Base-by-base conservation (phyloP, 257 asterid genomes). In the Ophiorrhiza pumila region DNA sequence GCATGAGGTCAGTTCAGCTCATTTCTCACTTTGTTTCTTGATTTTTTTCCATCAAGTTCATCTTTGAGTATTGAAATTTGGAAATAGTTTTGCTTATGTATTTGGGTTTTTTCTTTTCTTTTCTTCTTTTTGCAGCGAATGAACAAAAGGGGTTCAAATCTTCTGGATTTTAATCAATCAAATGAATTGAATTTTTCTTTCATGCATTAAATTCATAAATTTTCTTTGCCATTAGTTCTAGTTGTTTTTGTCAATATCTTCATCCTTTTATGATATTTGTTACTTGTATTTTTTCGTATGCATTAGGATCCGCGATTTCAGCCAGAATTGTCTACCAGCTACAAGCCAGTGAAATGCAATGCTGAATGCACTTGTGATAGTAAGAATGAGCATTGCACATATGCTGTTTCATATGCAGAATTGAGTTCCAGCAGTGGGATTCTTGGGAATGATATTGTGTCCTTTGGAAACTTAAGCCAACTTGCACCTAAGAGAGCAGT, bases 351-450 rank as follows among this genome's bases (percentile, higher is more conserved):
- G 70, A 90, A 92, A 79, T 95, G 99, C 86, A 90, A 90, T 72
- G 74, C 84, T 74, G 97, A 87, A n/a, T 95, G 99, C 81, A 66
- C 82, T 63, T 95, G 99, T 55, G 99, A 91, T 83, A 80, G 31
- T 60, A 87, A 85, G 50, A 87, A 89, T 61, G 90, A 88, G 71
- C 86, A 83, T 66, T 95, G 99, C 70, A 75, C 77, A 74, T 95
- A 95, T 77, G 97, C 90, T 75, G 89, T 96, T 78, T 96, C 87
- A 80, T 95, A 95, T 80, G 99, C 98, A 49, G 98, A 95, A 80
- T 87, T 89, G 99, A 95, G 99, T 85, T 90, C 99, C 75, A 95
- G 99, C 82, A 92, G 99, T 64, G 98, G 99, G 75, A 92, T 95
- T 39, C 84, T 95, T 63, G 99, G 98, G 34, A 84, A 88, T 80